Conservation (phyloP, 805 yeast genomes). For the Priceomyces medius region DNA sequence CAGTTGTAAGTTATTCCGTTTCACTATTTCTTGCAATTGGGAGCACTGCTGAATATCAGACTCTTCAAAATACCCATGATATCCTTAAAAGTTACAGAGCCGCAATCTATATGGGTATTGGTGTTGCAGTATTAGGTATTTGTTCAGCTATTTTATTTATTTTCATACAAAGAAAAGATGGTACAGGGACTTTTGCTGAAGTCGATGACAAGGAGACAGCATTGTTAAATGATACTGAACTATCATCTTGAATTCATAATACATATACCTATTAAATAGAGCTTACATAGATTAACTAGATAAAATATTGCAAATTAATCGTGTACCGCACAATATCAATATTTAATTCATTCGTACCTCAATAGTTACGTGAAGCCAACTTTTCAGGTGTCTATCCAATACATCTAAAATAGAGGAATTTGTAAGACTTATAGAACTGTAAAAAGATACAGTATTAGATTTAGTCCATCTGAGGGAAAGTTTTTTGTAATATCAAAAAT, state of each 20-base stretch:
- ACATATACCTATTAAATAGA: neutral
- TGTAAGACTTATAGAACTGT: neutral
- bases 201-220: conserved; percentile 1
- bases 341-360: neutral
- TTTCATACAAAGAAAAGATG: conserved; percentile 9
- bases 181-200: neutral
- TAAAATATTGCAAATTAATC: conserved; percentile 4
- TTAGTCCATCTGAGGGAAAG: too few species aligned
- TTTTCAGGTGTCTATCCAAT: neutral
- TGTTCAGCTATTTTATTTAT: conserved; percentile 27
- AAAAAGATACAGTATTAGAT: neutral
- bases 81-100: conserved; percentile 49
- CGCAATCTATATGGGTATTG: conserved; percentile 61
- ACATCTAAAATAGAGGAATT: neutral
- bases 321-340: conserved; percentile 4
- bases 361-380: neutral
- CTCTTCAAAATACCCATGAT: conserved; percentile 10
- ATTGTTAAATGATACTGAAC: neutral
- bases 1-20: conserved; percentile 70
- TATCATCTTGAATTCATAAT: neutral
- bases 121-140: conserved; percentile 53
- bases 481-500: too few species aligned
- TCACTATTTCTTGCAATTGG: conserved; percentile 71
- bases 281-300: neutral
- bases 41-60: conserved; percentile 55